Base-by-base conservation (phyloP, 768 basidiomycete genomes). In the Piloderma croceum region DNA sequence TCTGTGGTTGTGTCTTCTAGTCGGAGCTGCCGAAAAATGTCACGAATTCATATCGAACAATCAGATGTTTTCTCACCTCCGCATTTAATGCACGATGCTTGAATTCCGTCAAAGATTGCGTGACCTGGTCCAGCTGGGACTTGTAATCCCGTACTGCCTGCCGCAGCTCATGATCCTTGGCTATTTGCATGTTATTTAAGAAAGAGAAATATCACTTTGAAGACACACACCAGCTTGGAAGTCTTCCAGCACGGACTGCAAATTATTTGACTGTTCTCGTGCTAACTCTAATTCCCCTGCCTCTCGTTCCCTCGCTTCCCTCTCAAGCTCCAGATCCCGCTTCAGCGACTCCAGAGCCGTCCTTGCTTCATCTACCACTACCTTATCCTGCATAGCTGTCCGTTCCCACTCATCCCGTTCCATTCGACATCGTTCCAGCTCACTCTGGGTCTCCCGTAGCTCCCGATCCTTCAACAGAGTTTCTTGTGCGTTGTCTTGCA, bases 161-260 rank as follows among this genome's bases (percentile, higher is more conserved):
- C 39, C 71, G 70, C n/a, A 96, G 67, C 58, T 99, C 94, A 42
- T 83, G 81, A 39, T 96, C 91, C 62, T 90, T 96, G 1, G 83
- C 92, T 43, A 39, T 38, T 24, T 41, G 49, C 34, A 50, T 32
- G 24, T 24, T 6, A 17, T 20, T 31, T 9, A 24, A 39, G 40
- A 33, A 15, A 24, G 36, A 15, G 24, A 24, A 23, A 41, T 24
- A 23, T 23, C 27, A 9, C 17, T 24, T 29, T 21, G 39, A 41
- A 34, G 31, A 20, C 3, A 65, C 84, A 43, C 51, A 93, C 94
- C 84, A 39, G 81, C 71, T 64, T 98, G 91, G 64, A 98, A 99
- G 62, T 98, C 96, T 55, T 90, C 83, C 52, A 99, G 64, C 3
- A 99, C 96, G 3, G 85, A 83, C 59, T 97, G 89, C 43, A 99